phyloP scores from a whole-genome alignment of 306 rosid species.

The Lagenaria siceraria region DNA sequence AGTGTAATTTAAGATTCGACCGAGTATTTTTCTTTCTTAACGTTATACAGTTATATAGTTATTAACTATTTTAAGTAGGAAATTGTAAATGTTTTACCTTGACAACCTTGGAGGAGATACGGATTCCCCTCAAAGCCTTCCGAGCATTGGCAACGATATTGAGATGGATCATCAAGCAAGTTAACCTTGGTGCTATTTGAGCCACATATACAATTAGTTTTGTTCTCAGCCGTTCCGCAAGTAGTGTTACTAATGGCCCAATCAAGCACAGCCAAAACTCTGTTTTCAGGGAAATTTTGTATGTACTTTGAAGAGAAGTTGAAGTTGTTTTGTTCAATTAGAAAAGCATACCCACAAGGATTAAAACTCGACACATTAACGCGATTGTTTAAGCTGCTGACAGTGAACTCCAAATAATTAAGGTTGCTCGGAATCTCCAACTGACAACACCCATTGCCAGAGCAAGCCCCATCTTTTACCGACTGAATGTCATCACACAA shows the following conservation, averaged over 20 bases:
- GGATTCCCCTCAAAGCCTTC: slow-evolving; percentile 35
- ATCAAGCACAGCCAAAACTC: no score
- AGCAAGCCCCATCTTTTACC: slow-evolving; percentile 10
- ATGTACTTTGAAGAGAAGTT: slow-evolving; percentile 39
- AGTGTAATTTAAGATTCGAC: no score
- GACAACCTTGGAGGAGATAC: slow-evolving; percentile 27
- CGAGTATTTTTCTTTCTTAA: no score
- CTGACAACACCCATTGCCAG: slow-evolving; percentile 32
- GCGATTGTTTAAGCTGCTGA: fast-evolving
- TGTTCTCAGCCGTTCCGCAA: no score
- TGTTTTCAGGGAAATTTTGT: slow-evolving; percentile 15
- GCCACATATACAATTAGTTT: no score
- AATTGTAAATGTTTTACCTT: no score
- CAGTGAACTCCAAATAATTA: fast-evolving
- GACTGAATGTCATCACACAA: background rate
- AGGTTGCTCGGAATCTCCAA: slow-evolving; percentile 6
- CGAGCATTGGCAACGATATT: slow-evolving; percentile 27
- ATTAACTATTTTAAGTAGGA: no score
- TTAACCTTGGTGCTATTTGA: no score
- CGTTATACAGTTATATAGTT: no score
- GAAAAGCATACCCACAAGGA: slow-evolving; percentile 25
- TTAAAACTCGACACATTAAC: background rate
- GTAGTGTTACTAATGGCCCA: no score
- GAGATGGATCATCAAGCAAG: no score
- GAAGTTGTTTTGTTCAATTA: no score